Base-by-base conservation (phyloP, 2,329 filamentous ascomycete species). In the Hymenoscyphus albidus region DNA sequence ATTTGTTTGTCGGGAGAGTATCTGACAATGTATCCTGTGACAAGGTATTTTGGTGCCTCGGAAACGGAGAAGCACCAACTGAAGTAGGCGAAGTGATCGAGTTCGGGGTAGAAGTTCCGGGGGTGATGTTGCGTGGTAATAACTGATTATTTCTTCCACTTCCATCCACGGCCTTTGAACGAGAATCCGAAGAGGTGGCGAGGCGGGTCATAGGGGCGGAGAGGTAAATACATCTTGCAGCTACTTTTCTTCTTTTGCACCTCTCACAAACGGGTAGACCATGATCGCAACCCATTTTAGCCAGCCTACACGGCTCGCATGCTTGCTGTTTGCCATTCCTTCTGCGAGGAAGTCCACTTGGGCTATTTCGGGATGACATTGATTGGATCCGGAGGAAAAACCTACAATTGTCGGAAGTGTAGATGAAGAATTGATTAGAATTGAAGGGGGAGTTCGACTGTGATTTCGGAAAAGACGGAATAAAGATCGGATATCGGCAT, bases 271-370 rank as follows among this genome's bases (percentile, higher is more conserved):
- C 56, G 9, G 73, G 73, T 5, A 72, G 59, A 0, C 65, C 61
- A 44, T 74, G 71, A 58, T 74, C 72, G 62, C 72, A 74, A 44
- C 69, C 66, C 32, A 72, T 69, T 59, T 74, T 74, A 9, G 72
- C 72, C 56, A 72, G 72, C 13, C 72, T 66, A 64, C 73, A 73
- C 27, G 71, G 70, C 57, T 72, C 70, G 44, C 70, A 73, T 10
- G 70, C 69, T 57, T 70, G 70, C 40, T 70, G 68, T 56, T 72
- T 72, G 16, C 73, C 73, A 64, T 74, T 74, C 32, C 72, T 66
- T 32, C 73, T 68, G 40, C 70, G 64, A n/a, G 62, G 62, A 56
- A 64, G 58, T 18, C 44, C 58, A n/a, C 58, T 51, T n/a, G 38
- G 9, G 62, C 58, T 56, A n/a, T 42, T 60, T 27, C 48, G n/a